phyloP scores from a whole-genome alignment of 2,329 filamentous ascomycete species.

The Hypoxylon sp. region DNA sequence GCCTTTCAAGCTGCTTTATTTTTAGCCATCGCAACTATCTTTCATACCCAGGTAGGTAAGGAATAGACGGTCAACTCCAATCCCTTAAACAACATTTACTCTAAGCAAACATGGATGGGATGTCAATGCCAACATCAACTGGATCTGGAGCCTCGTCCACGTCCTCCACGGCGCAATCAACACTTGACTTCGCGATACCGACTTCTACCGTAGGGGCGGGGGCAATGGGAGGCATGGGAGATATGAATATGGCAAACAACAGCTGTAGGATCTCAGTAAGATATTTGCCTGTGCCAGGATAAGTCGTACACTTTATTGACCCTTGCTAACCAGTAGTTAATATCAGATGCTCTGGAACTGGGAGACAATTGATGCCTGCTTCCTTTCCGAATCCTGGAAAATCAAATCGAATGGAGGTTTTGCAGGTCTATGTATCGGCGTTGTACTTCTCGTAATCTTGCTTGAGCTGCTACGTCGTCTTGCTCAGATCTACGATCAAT shows the following conservation, averaged over 20 bases:
- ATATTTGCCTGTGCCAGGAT: not conserved
- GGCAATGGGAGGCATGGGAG: conserved; percentile 30
- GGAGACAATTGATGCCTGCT: conserved; percentile 80
- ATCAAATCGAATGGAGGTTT: conserved; percentile 79
- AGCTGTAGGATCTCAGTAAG: conserved; percentile 49
- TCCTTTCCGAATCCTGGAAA: conserved; percentile 80
- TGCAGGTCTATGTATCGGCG: conserved; percentile 83
- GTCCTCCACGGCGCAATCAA: conserved; percentile 17
- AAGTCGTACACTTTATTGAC: not conserved
- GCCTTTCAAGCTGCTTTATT: not conserved
- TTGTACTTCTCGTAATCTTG: conserved; percentile 78
- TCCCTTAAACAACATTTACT: not conserved
- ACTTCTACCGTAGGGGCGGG: conserved; percentile 23
- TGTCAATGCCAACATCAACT: conserved; percentile 32
- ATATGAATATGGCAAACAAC: conserved; percentile 16
- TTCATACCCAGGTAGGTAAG: conserved; percentile 3
- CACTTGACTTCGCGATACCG: conserved; percentile 19
- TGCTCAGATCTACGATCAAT: conserved; percentile 79
- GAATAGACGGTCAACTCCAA: not conserved
- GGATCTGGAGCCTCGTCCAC: not conserved
- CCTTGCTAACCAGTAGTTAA: not conserved
- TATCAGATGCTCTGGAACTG: conserved; percentile 85
- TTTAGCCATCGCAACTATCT: not conserved
- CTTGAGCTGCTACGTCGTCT: conserved; percentile 81
- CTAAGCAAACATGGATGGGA: conserved; percentile 30